Conservation (phyloP, 1,139 yeast genomes). For the Nakaseomyces glabratus region DNA sequence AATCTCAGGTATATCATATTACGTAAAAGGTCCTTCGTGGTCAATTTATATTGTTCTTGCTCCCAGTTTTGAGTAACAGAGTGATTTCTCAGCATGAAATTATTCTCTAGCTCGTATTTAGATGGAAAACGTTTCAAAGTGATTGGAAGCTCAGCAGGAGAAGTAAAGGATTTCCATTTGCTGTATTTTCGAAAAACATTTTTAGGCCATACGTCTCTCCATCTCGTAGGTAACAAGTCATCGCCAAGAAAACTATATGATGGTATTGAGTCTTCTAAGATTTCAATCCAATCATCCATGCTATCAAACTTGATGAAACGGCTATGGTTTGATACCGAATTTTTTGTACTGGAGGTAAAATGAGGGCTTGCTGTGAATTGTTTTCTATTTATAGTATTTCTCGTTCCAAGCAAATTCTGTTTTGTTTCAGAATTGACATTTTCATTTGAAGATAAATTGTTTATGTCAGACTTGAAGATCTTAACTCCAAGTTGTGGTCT, state of each 20-base stretch:
- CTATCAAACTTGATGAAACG: neutral
- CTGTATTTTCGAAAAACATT: constrained; percentile 56
- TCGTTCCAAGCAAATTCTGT: too few species aligned
- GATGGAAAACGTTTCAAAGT: constrained; percentile 73
- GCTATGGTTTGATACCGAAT: too few species aligned
- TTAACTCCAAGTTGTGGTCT: too few species aligned
- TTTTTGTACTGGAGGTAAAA: too few species aligned
- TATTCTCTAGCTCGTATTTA: constrained; percentile 50
- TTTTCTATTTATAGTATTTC: too few species aligned
- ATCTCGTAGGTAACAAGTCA: constrained; percentile 50
- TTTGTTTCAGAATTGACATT: too few species aligned
- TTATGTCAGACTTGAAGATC: too few species aligned
- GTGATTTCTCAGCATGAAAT: constrained; percentile 46
- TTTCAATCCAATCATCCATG: constrained; percentile 5
- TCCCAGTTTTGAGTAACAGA: constrained; percentile 34
- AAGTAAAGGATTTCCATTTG: constrained; percentile 85
- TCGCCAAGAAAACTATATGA: constrained; percentile 39
- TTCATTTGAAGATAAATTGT: too few species aligned
- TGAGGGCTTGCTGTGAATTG: too few species aligned
- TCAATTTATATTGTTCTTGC: constrained; percentile 33
- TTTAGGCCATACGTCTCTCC: constrained; percentile 83
- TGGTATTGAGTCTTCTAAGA: constrained; percentile 38
- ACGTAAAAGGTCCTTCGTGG: constrained; percentile 58
- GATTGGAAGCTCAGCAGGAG: constrained; percentile 89
- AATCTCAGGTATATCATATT: constrained; percentile 83